phyloP scores from a whole-genome alignment of 129 eudicot species.

The Artemisia argyi region DNA sequence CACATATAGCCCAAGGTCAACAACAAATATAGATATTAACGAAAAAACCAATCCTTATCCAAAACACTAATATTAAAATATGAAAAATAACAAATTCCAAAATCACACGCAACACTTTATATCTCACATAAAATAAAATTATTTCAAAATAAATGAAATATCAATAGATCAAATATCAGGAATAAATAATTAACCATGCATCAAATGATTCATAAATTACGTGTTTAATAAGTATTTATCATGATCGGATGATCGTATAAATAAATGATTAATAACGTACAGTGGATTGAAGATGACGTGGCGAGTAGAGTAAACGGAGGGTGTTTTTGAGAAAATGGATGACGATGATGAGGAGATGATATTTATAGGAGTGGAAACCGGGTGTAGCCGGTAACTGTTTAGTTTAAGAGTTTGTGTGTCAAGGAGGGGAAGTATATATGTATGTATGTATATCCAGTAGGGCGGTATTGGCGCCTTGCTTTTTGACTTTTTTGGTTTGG shows the following conservation, averaged over 20 bases:
- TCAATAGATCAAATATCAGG: no score
- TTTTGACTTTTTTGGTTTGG: conserved; percentile 26
- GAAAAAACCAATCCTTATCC: background rate
- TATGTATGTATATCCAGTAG: conserved; percentile 3
- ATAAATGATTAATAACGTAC: conserved; percentile 20
- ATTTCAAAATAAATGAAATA: background rate
- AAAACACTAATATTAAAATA: background rate
- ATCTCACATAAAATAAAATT: background rate
- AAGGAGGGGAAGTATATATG: conserved; percentile 31
- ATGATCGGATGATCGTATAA: conserved; percentile 9
- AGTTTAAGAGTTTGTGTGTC: conserved; percentile 30
- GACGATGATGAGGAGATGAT: conserved; percentile 5
- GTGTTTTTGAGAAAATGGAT: conserved; percentile 29
- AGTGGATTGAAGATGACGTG: conserved; percentile 27
- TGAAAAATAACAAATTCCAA: conserved; percentile 18
- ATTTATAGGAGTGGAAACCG: conserved; percentile 31
- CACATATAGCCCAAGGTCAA: background rate
- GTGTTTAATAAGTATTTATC: background rate
- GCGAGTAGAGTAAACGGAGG: background rate
- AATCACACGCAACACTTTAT: conserved; percentile 34
- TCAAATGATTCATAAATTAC: no score
- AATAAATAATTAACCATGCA: no score
- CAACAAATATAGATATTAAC: background rate
- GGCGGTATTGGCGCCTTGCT: conserved; percentile 27
- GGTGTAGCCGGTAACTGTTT: conserved; percentile 23